Conservation (phyloP, 2,329 filamentous ascomycete genomes). For the Penicillium corylophilum region DNA sequence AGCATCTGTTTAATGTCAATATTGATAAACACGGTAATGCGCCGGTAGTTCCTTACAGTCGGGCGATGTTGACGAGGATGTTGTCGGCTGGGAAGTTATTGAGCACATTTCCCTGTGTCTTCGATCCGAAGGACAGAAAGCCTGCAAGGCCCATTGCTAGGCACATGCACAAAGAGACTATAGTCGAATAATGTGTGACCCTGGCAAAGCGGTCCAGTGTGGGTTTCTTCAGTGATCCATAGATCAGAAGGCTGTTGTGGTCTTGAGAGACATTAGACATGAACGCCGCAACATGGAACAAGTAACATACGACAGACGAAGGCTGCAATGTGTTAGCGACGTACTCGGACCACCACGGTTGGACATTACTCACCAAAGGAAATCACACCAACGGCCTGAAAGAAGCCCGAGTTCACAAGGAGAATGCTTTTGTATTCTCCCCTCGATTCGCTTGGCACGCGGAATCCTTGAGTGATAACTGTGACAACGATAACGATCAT, state of each 20-base stretch:
- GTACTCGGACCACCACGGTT: background rate
- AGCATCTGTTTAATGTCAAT: slow-evolving; percentile 58
- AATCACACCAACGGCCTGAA: slow-evolving; percentile 96
- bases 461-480: slow-evolving; percentile 77
- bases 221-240: slow-evolving; percentile 88
- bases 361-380: slow-evolving; percentile 71
- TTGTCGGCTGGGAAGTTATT: slow-evolving; percentile 96
- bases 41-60: slow-evolving; percentile 55
- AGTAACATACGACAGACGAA: slow-evolving; percentile 62
- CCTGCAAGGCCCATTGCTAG: slow-evolving; percentile 83
- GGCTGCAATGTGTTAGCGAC: slow-evolving; percentile 46
- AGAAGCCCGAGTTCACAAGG: slow-evolving; percentile 81
- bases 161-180: slow-evolving; percentile 87
- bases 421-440: slow-evolving; percentile 71
- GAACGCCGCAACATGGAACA: background rate
- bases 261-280: slow-evolving; percentile 48
- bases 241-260: slow-evolving; percentile 96
- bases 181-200: slow-evolving; percentile 92
- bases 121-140: slow-evolving; percentile 89
- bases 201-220: slow-evolving; percentile 92
- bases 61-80: slow-evolving; percentile 88
- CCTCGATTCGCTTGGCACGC: slow-evolving; percentile 68
- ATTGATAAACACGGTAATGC: background rate
- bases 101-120: slow-evolving; percentile 90
- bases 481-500: slow-evolving; percentile 89